A percentile compares a stretch with the other conserved stretches of the same genome.
These are phyloP conservation scores for Stromatinia cepivora DNA, from an alignment of 2,329 filamentous ascomycete genomes.

Conservation along the genomic window DNA sequence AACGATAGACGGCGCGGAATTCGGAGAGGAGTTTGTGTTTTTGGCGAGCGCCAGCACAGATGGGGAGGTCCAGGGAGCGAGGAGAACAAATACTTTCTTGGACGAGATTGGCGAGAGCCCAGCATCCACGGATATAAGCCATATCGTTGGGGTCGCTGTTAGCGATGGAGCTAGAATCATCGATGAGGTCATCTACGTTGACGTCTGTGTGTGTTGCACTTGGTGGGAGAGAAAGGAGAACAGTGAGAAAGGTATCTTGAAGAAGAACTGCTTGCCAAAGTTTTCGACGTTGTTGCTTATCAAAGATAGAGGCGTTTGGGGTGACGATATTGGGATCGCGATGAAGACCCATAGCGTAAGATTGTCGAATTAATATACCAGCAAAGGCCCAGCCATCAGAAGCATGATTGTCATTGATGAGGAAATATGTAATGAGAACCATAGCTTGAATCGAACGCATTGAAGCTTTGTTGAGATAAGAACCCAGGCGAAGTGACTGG, in stretches of 20 bases:
- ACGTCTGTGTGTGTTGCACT: slow-evolving; percentile 80
- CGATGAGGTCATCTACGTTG: slow-evolving; percentile 68
- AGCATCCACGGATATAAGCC: slow-evolving; percentile 67
- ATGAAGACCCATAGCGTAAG: slow-evolving; percentile 79
- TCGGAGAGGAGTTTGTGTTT: slow-evolving; percentile 69
- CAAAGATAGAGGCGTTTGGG: slow-evolving; percentile 64
- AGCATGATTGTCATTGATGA: slow-evolving; percentile 84
- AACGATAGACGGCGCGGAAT: slow-evolving; percentile 70
- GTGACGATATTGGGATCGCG: slow-evolving; percentile 74
- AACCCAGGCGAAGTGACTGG: slow-evolving; percentile 72
- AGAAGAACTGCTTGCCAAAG: slow-evolving; percentile 80
- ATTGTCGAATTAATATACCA: slow-evolving; percentile 73
- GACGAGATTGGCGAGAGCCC: slow-evolving; percentile 76
- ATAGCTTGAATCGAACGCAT: slow-evolving; percentile 75
- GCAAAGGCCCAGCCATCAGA: slow-evolving; percentile 82
- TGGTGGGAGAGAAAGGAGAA: slow-evolving; percentile 74
- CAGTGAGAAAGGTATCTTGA: slow-evolving; percentile 79
- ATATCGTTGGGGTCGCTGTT: slow-evolving; percentile 64
- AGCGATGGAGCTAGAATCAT: slow-evolving; percentile 60
- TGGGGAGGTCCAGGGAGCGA: slow-evolving; percentile 69
- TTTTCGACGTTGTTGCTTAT: slow-evolving; percentile 77
- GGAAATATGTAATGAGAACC: slow-evolving; percentile 79
- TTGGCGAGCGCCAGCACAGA: slow-evolving; percentile 66
- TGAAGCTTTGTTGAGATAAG: slow-evolving; percentile 73
- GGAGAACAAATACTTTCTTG: slow-evolving; percentile 76